Conservation (phyloP, 352 stramenopile genomes). For the Phytophthora pluvialis region DNA sequence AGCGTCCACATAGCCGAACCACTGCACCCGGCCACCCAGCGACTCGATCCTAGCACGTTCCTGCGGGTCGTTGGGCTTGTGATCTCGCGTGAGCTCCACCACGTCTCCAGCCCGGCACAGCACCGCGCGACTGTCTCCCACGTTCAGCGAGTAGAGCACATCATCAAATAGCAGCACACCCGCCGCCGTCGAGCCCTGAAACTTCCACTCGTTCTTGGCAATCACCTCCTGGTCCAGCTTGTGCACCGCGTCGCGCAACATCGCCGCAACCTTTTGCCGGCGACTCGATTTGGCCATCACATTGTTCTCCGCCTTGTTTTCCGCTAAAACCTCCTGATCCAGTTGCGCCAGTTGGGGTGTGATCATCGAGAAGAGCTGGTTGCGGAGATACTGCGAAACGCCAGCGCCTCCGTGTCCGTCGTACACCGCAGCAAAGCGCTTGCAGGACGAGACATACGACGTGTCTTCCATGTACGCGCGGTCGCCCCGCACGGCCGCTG, state of each 20-base stretch:
- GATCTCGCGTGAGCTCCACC: slow-evolving; percentile 83
- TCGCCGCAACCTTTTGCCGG: slow-evolving; percentile 41
- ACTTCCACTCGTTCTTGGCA: slow-evolving; percentile 76
- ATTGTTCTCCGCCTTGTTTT: slow-evolving; percentile 38
- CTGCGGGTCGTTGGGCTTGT: slow-evolving; percentile 90
- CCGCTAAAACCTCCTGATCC: slow-evolving; percentile 52
- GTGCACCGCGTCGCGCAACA: slow-evolving; percentile 55
- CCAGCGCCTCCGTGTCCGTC: slow-evolving; percentile 81
- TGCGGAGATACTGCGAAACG: slow-evolving; percentile 72
- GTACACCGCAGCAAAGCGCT: slow-evolving; percentile 84
- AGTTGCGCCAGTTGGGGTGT: slow-evolving; percentile 52
- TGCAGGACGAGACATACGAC: slow-evolving; percentile 79
- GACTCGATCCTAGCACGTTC: slow-evolving; percentile 81
- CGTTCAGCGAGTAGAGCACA: slow-evolving; percentile 88
- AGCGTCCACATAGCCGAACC: slow-evolving; percentile 89
- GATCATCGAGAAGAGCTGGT: slow-evolving; percentile 65
- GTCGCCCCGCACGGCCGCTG: slow-evolving; percentile 74
- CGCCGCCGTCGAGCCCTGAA: slow-evolving; percentile 78
- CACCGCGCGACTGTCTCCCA: slow-evolving; percentile 96
- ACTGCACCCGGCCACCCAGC: slow-evolving; percentile 88
- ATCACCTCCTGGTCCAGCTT: slow-evolving; percentile 70
- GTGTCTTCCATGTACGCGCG: slow-evolving; percentile 87
- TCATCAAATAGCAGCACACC: slow-evolving; percentile 81
- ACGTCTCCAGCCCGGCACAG: slow-evolving; percentile 84
- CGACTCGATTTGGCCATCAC: slow-evolving; percentile 36